Percentiles rank a stretch among this genome's conserved stretches.
Evolutionary conservation across 352 stramenopile species (phyloP).

Genomic region (Halophytophthora batemanensis): DNA sequence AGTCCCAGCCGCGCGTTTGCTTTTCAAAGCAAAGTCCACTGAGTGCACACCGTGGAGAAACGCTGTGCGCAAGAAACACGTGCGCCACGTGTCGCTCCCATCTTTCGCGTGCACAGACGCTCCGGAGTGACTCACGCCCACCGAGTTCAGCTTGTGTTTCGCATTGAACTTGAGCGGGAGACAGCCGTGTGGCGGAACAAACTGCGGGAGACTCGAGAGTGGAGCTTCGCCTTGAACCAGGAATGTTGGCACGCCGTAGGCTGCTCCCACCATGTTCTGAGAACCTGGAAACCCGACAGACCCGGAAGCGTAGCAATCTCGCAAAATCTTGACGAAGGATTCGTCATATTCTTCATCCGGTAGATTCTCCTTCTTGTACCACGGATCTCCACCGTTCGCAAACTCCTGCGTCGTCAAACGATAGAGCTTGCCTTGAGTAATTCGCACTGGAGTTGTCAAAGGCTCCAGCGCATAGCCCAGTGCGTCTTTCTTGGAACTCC

Average conservation of each 20-base stretch:
- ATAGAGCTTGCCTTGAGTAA: conserved; percentile 85
- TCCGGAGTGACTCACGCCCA: conserved; percentile 72
- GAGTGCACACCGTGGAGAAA: conserved; percentile 70
- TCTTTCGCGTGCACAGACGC: conserved; percentile 59
- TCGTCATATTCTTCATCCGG: conserved; percentile 85
- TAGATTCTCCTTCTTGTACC: conserved; percentile 89
- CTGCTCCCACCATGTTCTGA: conserved; percentile 80
- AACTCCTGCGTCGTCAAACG: conserved; percentile 85
- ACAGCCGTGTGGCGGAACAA: conserved; percentile 58
- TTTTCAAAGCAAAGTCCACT: conserved; percentile 80
- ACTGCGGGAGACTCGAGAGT: conserved; percentile 53
- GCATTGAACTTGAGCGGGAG: conserved; percentile 58
- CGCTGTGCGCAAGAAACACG: conserved; percentile 55
- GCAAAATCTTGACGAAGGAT: conserved; percentile 85
- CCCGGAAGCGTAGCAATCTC: conserved; percentile 82
- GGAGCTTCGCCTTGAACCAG: conserved; percentile 76
- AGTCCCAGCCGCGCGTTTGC: conserved; percentile 50
- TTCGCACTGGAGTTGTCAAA: conserved; percentile 43
- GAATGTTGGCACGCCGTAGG: conserved; percentile 85
- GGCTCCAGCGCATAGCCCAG: conserved; percentile 78
- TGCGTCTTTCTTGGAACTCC: conserved; percentile 60
- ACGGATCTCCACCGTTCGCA: conserved; percentile 82
- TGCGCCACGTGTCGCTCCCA: conserved; percentile 54
- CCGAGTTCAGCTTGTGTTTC: conserved; percentile 56
- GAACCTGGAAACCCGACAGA: conserved; percentile 82